phyloP scores from a whole-genome alignment of 768 basidiomycete genomes.

The Daedaleopsis sinensis region DNA sequence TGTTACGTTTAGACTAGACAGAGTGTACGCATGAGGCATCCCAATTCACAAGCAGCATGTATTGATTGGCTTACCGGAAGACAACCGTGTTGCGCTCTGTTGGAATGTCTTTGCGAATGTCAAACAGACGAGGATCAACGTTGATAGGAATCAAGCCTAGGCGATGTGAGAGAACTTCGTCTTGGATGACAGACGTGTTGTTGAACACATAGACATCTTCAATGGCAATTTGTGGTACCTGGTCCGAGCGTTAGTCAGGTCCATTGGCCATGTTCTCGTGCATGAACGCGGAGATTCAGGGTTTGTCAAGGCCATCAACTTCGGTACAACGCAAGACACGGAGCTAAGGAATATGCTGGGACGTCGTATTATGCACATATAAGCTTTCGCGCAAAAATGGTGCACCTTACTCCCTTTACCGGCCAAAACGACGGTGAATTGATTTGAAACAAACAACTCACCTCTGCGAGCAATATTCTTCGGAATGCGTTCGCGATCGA shows the following conservation, averaged over 20 bases:
- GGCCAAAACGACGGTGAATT: too few relatives aligned
- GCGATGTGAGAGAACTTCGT: conserved; percentile 93
- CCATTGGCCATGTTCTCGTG: not conserved
- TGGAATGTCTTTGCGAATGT: conserved; percentile 54
- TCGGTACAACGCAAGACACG: too few relatives aligned
- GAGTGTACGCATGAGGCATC: not conserved
- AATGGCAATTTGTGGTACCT: conserved; percentile 92
- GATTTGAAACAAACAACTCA: conserved; percentile 36
- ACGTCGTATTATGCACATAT: too few relatives aligned
- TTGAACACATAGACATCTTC: conserved; percentile 93
- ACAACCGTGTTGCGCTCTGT: conserved; percentile 93
- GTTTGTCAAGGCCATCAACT: too few relatives aligned
- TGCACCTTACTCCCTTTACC: too few relatives aligned
- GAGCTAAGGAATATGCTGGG: too few relatives aligned
- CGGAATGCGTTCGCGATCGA: conserved; percentile 95
- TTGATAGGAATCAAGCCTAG: conserved; percentile 89
- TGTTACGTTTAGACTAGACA: conserved; percentile 55
- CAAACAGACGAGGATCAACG: conserved; percentile 76
- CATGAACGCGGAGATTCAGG: too few relatives aligned
- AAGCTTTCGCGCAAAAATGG: too few relatives aligned
- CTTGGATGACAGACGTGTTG: conserved; percentile 92
- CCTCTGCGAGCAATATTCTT: conserved; percentile 93
- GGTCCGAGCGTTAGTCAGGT: conserved; percentile 4
- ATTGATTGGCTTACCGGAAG: conserved; percentile 48
- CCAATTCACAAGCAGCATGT: not conserved